Evolutionary conservation across 768 basidiomycete species (phyloP), one percentile per base, ranked within the genome.

Genomic region (Calocybe gangraenosa): DNA sequence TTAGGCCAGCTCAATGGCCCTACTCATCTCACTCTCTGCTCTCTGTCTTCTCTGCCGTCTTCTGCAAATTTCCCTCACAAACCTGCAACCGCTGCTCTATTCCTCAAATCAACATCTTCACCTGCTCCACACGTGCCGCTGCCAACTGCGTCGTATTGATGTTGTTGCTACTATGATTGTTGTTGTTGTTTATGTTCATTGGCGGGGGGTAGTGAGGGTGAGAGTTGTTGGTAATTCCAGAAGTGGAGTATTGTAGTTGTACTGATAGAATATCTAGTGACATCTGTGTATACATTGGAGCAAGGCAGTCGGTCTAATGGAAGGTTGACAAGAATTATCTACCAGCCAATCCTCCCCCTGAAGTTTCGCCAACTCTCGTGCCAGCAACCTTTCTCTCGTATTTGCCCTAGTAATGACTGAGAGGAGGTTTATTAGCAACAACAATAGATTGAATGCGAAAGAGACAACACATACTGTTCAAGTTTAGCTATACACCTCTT

Each of bases 331-430:
- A 11, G 15, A 17, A 9, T 7, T 7, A 25, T 55, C 73, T 46
- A 83, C 86, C 79, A 89, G 85, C 89, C 89, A 92, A 57, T 89
- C 84, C 42, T 86, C 81, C 0, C 89, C 89, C 0, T 79, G 83
- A 17, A 89, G 63, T 50, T 76, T 81, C 4, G 78, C 69, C 11
- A 92, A 62, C 38, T 87, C 84, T 23, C 78, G 74, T 58, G 92
- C 89, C 28, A 91, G 74, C 63, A 79, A 70, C 61, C 87, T 86
- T 63, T 89, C 86, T 39, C 89, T 71, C n/a, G 71, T 71, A 46
- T 78, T 86, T 2, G 69, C 74, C 51, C 84, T 81, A 54, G 6
- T 20, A 34, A 5, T 7, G 9, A 3, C 40, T 17, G 6, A 20
- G 25, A 6, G 25, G 11, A 11, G 11, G 25, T 6, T 35, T n/a